phyloP scores from a whole-genome alignment of 805 yeast species.

The Limtongozyma cylindracea region DNA sequence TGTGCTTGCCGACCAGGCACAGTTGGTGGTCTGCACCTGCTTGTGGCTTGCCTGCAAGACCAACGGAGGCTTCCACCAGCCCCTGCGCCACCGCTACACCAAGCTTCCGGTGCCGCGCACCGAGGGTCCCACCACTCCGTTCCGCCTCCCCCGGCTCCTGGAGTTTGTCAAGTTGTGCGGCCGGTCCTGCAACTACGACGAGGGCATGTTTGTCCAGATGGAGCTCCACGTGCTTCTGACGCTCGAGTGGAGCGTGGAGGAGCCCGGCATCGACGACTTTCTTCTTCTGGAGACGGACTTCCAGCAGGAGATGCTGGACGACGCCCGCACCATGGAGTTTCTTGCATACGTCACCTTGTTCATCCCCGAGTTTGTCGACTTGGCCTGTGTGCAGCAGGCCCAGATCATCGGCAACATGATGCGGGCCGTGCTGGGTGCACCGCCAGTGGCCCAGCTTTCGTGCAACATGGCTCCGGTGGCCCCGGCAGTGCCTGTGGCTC shows the following conservation, averaged over 20 bases:
- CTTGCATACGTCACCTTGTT: constrained; percentile 21
- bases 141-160: constrained; percentile 44
- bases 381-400: constrained; percentile 3
- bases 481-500: too few relatives aligned
- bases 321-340: constrained; percentile 21
- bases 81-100: constrained; percentile 14
- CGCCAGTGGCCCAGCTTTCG: too few relatives aligned
- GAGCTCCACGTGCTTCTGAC: constrained; percentile 50
- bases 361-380: constrained; percentile 8
- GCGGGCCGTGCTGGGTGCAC: too few relatives aligned
- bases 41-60: constrained; percentile 81
- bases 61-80: constrained; percentile 52
- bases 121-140: constrained; percentile 48
- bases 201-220: constrained; percentile 32
- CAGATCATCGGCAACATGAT: constrained; percentile 9
- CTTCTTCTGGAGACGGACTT: constrained; percentile 11
- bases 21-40: constrained; percentile 76
- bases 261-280: constrained; percentile 22
- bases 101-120: constrained; percentile 23
- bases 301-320: constrained; percentile 4
- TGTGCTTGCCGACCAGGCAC: constrained; percentile 68
- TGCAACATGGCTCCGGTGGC: too few relatives aligned
- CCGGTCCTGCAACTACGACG: constrained; percentile 22
- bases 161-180: constrained; percentile 58
- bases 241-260: constrained; percentile 47